Evolutionary conservation across 108 stramenopile genomes (phyloP).

Genomic region (Hondaea fermentalgiana): DNA sequence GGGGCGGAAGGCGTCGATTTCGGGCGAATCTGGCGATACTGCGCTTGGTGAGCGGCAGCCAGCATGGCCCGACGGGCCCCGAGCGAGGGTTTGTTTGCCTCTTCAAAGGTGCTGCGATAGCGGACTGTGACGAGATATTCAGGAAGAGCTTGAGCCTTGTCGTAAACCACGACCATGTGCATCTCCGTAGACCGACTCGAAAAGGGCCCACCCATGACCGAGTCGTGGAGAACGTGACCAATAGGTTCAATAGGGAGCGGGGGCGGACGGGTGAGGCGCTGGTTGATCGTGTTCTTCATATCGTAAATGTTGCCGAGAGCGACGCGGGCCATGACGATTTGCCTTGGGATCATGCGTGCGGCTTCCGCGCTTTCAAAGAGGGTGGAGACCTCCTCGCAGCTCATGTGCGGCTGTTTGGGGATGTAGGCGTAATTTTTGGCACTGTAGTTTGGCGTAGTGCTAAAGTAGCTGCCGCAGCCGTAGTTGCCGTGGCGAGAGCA

Average conservation of each 20-base stretch:
- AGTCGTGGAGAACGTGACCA: not conserved
- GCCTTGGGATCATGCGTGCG: not conserved
- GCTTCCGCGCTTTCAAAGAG: not conserved
- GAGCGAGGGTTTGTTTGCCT: not conserved
- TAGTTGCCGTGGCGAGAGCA: not conserved
- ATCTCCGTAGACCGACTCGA: not conserved
- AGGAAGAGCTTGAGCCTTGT: slow-evolving; percentile 5
- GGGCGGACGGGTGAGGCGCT: slow-evolving; percentile 2
- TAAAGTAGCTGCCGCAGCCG: not conserved
- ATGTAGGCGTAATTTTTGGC: slow-evolving; percentile 5
- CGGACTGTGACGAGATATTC: not conserved
- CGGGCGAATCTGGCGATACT: not conserved
- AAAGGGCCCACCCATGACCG: not conserved
- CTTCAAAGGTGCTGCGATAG: not conserved
- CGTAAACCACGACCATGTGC: slow-evolving; percentile 6
- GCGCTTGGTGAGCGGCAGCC: not conserved
- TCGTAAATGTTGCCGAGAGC: slow-evolving; percentile 9
- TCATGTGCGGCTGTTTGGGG: not conserved
- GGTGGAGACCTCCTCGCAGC: not conserved
- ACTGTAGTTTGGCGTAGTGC: slow-evolving; percentile 10
- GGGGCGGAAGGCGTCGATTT: no score
- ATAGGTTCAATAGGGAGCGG: not conserved
- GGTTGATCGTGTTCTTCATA: not conserved
- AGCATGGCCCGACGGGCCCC: not conserved
- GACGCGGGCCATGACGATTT: not conserved